Evolutionary conservation across 306 rosid genomes (phyloP), one percentile per base, ranked within the genome.

Genomic region (Sicyos baderoa): DNA sequence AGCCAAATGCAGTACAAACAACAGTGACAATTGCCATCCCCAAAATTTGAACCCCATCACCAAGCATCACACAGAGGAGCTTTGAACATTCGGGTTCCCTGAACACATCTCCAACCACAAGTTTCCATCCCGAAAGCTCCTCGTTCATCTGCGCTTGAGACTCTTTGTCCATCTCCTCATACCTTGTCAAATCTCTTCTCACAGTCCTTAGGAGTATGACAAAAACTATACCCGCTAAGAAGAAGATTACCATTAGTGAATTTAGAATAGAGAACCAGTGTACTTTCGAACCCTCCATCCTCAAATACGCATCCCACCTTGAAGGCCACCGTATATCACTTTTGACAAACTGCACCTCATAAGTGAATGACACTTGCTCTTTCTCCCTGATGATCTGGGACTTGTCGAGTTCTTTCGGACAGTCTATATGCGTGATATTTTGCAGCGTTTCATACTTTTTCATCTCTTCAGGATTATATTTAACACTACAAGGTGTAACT

Each of bases 51-150:
- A 91, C 84, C 68, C 97, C 97, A 45, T 89, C 89, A 13, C 97
- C 97, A 73, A 91, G 89, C 96, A 91, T 91, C 72, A 91, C 90
- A 1, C 97, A 91, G 17, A 91, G 95, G 68, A 91, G 96, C 84
- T 77, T 91, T 19, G 96, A 70, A 79, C 75, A 57, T 65, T 78
- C 83, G 32, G 97, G 97, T 82, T 91, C 97, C 75, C 97, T 87
- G 82, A 91, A 91, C 19, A 89, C 97, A 74, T 91, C 97, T 42
- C 97, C 97, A 72, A 91, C 97, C 76, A 91, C 97, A 81, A 91
- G 96, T 80, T 91, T 91, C 96, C 97, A 91, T 73, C 97, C 97
- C 22, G 97, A 91, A 76, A 91, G 97, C 84, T 91, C 97, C 79
- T 91, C 97, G 42, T 89, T 91, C 95, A 91, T 91, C 78, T 91